Evolutionary conservation across 495 filamentous ascomycete genomes (phyloP).

Genomic region (Penicillium chermesinum): DNA sequence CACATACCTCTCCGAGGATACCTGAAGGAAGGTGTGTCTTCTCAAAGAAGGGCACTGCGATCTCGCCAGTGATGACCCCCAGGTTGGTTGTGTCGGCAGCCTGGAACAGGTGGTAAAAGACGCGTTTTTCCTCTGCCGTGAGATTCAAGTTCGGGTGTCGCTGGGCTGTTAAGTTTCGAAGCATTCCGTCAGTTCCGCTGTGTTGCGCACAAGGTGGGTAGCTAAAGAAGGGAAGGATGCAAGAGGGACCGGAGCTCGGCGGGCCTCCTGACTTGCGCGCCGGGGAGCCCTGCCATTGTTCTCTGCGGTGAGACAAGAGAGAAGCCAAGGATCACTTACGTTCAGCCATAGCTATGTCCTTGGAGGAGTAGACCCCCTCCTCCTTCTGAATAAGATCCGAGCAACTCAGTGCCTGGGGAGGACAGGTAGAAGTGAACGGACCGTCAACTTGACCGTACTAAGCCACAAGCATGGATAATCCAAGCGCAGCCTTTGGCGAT

Average conservation of each 20-base stretch:
- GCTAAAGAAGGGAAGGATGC: constrained; percentile 14
- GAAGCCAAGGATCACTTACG: constrained; percentile 20
- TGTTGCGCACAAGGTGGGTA: constrained; percentile 9
- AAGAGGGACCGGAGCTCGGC: constrained; percentile 16
- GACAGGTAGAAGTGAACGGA: constrained; percentile 14
- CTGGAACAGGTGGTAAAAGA: constrained; percentile 85
- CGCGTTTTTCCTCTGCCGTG: constrained; percentile 84
- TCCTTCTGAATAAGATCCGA: constrained; percentile 19
- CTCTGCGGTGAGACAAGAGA: background rate
- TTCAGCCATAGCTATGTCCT: constrained; percentile 37
- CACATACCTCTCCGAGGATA: constrained; percentile 79
- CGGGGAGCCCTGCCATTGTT: constrained; percentile 5
- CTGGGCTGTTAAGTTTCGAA: constrained; percentile 21
- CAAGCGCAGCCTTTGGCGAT: constrained; percentile 20
- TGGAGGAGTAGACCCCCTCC: constrained; percentile 34
- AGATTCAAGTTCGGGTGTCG: constrained; percentile 73
- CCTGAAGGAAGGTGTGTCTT: constrained; percentile 83
- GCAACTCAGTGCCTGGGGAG: constrained; percentile 17
- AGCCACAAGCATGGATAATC: constrained; percentile 29
- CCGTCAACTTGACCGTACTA: constrained; percentile 24
- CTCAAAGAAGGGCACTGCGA: constrained; percentile 97
- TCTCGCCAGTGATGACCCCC: constrained; percentile 91
- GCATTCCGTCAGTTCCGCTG: constrained; percentile 24
- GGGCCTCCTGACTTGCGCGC: constrained; percentile 27
- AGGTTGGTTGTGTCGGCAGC: constrained; percentile 83